phyloP scores from a whole-genome alignment of 2,329 filamentous ascomycete genomes.

The Pestalotiopsis sp. region DNA sequence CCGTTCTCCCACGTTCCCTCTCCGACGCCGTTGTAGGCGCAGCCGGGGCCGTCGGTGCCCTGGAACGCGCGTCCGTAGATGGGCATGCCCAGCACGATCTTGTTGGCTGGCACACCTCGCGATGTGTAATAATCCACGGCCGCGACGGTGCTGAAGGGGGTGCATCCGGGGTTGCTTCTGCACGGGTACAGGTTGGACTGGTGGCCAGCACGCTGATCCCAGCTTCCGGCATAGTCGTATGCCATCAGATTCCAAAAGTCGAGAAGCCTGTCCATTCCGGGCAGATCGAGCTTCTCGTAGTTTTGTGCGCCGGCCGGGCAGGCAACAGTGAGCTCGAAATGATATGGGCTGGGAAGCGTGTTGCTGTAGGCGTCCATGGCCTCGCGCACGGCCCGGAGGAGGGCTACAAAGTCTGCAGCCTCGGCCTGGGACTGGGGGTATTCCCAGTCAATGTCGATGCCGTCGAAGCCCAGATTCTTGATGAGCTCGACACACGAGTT shows the following conservation, averaged over 20 bases:
- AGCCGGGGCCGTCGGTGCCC: constrained; percentile 75
- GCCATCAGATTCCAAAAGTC: constrained; percentile 87
- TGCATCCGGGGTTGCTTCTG: constrained; percentile 58
- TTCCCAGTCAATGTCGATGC: constrained; percentile 71
- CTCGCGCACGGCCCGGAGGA: constrained; percentile 57
- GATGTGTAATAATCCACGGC: constrained; percentile 73
- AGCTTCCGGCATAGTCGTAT: constrained; percentile 85
- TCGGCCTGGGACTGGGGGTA: constrained; percentile 60
- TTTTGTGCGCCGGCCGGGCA: constrained; percentile 65
- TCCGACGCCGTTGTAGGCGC: constrained; percentile 71
- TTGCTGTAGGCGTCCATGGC: constrained; percentile 61
- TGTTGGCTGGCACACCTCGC: constrained; percentile 65
- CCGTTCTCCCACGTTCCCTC: constrained; percentile 83
- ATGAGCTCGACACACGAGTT: constrained; percentile 73
- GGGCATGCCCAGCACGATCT: constrained; percentile 90
- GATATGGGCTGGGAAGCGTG: constrained; percentile 44
- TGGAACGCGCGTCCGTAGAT: constrained; percentile 87
- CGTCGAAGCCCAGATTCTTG: constrained; percentile 79
- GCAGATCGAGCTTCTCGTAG: constrained; percentile 64
- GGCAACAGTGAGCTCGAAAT: constrained; percentile 68
- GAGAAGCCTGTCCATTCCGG: constrained; percentile 65
- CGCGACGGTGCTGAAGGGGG: constrained; percentile 75
- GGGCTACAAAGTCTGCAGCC: constrained; percentile 60
- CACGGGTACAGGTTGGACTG: constrained; percentile 77
- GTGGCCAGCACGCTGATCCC: constrained; percentile 74